These are phyloP conservation scores for Exophiala mesophila DNA, from an alignment of 2,329 filamentous ascomycete genomes.

Conservation along the genomic window DNA sequence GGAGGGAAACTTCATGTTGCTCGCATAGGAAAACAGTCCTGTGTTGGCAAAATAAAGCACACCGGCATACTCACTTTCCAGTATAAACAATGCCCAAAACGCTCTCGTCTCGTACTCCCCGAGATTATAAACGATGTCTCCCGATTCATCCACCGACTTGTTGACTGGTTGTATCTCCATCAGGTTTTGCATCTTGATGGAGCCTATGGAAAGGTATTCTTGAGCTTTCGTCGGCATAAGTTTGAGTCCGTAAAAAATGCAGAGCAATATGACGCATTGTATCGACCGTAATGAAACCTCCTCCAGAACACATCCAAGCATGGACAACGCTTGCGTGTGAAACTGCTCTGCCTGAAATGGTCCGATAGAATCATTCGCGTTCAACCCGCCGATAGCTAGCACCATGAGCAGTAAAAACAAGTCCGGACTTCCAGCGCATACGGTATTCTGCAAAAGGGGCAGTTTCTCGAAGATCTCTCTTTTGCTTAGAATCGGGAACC, in stretches of 20 bases:
- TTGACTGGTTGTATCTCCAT: slow-evolving; percentile 21
- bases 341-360: slow-evolving; percentile 2
- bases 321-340: slow-evolving; percentile 2
- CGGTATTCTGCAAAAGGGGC: slow-evolving; percentile 2
- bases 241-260: slow-evolving; percentile 29
- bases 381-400: slow-evolving; percentile 3
- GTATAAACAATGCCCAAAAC: slow-evolving; percentile 28
- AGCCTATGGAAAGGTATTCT: slow-evolving; percentile 30
- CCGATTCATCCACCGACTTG: slow-evolving; percentile 9
- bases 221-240: slow-evolving; percentile 30
- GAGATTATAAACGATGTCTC: slow-evolving; percentile 1
- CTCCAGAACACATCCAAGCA: slow-evolving; percentile 4
- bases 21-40: slow-evolving; percentile 27
- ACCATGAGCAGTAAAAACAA: slow-evolving; percentile 5
- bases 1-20: slow-evolving; percentile 27
- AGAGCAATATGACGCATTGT: slow-evolving; percentile 29
- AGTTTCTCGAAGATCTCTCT: slow-evolving; percentile 5
- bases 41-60: slow-evolving; percentile 30
- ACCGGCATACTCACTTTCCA: slow-evolving; percentile 29
- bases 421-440: background rate
- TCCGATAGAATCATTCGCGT: slow-evolving; percentile 4
- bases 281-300: slow-evolving; percentile 12
- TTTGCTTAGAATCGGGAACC: slow-evolving; percentile 3
- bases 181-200: slow-evolving; percentile 31
- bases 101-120: slow-evolving; percentile 23